These are phyloP conservation scores for Fistulifera pelliculosa DNA, from an alignment of 108 stramenopile genomes.

Conservation along the genomic window DNA sequence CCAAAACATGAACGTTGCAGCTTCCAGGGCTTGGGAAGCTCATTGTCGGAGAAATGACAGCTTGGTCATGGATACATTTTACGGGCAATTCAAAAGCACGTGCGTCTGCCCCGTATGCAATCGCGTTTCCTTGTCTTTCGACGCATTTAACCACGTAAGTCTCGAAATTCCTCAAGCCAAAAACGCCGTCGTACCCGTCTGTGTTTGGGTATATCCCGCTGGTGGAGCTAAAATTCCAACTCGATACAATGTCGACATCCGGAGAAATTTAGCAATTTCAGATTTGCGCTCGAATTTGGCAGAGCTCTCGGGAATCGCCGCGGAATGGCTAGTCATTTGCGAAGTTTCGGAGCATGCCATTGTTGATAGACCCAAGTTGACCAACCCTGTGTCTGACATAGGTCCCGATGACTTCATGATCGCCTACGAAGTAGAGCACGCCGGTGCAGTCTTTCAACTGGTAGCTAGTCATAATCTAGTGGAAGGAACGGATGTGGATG, in stretches of 20 bases:
- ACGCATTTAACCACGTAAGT: conserved; percentile 78
- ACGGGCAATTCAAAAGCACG: conserved; percentile 76
- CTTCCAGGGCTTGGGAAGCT: conserved; percentile 61
- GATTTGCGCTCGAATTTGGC: neutral
- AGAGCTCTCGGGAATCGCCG: neutral
- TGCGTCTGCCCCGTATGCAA: conserved; percentile 85
- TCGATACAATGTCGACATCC: neutral
- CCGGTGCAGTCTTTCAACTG: conserved; percentile 20
- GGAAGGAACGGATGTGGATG: neutral
- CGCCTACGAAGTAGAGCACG: conserved; percentile 45
- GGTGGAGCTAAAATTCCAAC: neutral
- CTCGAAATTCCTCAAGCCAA: conserved; percentile 57
- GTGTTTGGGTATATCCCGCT: neutral
- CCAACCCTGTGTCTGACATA: conserved; percentile 21
- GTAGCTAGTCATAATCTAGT: conserved; percentile 22
- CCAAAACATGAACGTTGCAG: conserved; percentile 52
- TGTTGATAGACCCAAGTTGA: neutral
- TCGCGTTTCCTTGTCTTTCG: conserved; percentile 83
- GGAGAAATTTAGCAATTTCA: neutral
- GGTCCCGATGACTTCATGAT: conserved; percentile 18
- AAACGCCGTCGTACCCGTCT: conserved; percentile 1
- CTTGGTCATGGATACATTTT: conserved; percentile 69
- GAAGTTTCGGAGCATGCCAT: neutral
- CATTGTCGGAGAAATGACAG: conserved; percentile 62
- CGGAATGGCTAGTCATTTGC: neutral